Conservation (phyloP, 2,329 filamentous ascomycete genomes). For the Pseudopithomyces chartarum region DNA sequence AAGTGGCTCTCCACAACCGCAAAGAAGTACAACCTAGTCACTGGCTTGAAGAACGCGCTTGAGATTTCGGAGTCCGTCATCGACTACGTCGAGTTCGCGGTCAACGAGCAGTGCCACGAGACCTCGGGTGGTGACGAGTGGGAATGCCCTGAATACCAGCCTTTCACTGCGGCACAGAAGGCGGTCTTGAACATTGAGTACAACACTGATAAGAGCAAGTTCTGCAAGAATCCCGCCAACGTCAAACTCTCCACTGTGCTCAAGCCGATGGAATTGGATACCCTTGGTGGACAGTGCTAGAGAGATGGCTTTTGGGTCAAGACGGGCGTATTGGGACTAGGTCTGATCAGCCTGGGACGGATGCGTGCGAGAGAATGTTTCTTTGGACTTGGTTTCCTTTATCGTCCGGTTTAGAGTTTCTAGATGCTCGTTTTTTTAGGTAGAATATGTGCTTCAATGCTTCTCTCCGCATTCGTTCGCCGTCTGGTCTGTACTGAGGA, state of each 20-base stretch:
- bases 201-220: conserved; percentile 47
- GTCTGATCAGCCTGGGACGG: not conserved
- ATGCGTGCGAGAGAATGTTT: not conserved
- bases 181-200: conserved; percentile 72
- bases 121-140: conserved; percentile 39
- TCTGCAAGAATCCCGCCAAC: conserved; percentile 38
- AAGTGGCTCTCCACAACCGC: conserved; percentile 62
- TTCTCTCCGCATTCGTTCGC: no score
- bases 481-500: no score
- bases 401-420: not conserved
- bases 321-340: not conserved
- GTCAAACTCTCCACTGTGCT: conserved; percentile 23
- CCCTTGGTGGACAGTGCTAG: conserved; percentile 17
- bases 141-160: conserved; percentile 49
- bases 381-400: not conserved
- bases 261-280: conserved; percentile 20
- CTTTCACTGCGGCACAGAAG: conserved; percentile 64
- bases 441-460: not conserved
- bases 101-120: conserved; percentile 71
- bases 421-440: not conserved
- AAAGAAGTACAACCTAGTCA: conserved; percentile 55
- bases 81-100: conserved; percentile 63
- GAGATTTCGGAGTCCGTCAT: conserved; percentile 54
- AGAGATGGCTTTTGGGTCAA: not conserved
- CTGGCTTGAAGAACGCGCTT: conserved; percentile 71